Evolutionary conservation across 1,139 yeast species (phyloP).

Genomic region (Yamadazyma membranifaciens): DNA sequence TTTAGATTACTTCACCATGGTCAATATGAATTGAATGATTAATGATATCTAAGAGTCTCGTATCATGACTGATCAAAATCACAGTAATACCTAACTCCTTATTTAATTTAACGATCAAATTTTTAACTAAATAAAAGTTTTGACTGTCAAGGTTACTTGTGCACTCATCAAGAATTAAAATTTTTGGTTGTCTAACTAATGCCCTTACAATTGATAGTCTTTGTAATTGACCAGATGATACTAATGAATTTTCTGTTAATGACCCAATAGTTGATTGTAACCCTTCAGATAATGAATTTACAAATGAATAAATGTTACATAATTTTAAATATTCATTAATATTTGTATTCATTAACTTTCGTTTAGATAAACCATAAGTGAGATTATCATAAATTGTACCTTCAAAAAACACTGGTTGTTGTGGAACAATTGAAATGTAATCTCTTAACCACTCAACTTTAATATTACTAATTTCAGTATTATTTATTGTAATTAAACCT

Average conservation of each 20-base stretch:
- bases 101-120: slow-evolving; percentile 39
- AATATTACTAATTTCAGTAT: slow-evolving; percentile 42
- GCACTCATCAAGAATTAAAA: slow-evolving; percentile 74
- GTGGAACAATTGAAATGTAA: slow-evolving; percentile 65
- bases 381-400: slow-evolving; percentile 69
- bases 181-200: slow-evolving; percentile 56
- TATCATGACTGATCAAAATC: slow-evolving; percentile 59
- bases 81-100: slow-evolving; percentile 31
- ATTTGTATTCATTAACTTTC: slow-evolving; percentile 27
- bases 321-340: slow-evolving; percentile 40
- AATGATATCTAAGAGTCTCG: slow-evolving; percentile 52
- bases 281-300: slow-evolving; percentile 53
- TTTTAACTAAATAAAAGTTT: slow-evolving; percentile 41
- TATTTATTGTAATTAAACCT: slow-evolving; percentile 35
- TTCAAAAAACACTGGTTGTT: slow-evolving; percentile 61
- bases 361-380: slow-evolving; percentile 51
- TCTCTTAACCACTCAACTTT: slow-evolving; percentile 51
- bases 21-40: slow-evolving; percentile 30
- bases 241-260: slow-evolving; percentile 34
- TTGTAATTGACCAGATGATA: slow-evolving; percentile 84
- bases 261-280: slow-evolving; percentile 59
- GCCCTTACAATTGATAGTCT: slow-evolving; percentile 77
- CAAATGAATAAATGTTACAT: slow-evolving; percentile 53
- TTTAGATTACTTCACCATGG: slow-evolving; percentile 9
- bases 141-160: slow-evolving; percentile 74